Percentiles rank a stretch among this genome's conserved stretches.
phyloP scores from a whole-genome alignment of 345 rosid genomes.

The Triadica sebifera region DNA sequence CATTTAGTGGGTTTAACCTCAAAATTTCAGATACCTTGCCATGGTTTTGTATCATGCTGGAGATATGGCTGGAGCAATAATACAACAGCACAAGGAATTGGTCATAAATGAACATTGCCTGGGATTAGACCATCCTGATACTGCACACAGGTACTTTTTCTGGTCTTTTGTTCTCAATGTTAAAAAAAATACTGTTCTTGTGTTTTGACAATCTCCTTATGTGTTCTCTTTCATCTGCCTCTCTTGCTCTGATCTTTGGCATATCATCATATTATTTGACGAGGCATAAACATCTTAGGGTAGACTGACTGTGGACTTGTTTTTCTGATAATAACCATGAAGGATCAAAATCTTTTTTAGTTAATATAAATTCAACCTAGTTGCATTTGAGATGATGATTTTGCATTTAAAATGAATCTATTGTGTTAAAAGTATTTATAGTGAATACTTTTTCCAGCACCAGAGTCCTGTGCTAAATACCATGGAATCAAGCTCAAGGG shows the following conservation, averaged over 20 bases:
- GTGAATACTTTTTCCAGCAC: background rate
- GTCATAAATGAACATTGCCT: conserved; percentile 96
- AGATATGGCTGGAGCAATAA: conserved; percentile 97
- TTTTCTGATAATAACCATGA: background rate
- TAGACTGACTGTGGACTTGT: background rate
- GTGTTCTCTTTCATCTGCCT: background rate
- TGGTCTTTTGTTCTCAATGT: background rate
- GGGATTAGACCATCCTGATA: conserved; percentile 99
- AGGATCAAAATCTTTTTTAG: background rate
- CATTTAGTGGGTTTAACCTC: conserved; percentile 10
- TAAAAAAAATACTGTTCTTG: background rate
- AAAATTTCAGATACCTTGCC: conserved; percentile 78
- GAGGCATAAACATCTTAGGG: background rate
- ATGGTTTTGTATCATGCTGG: conserved; percentile 99
- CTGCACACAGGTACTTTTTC: conserved; percentile 83
- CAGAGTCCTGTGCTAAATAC: background rate
- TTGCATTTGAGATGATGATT: background rate
- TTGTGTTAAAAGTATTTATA: background rate
- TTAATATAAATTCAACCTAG: too few relatives aligned
- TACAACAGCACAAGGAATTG: conserved; percentile 98
- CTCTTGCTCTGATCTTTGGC: background rate
- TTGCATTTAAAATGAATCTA: conserved; percentile 1
- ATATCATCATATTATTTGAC: background rate
- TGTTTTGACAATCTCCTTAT: background rate
- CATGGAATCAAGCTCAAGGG: background rate